phyloP scores from a whole-genome alignment of 2,329 filamentous ascomycete species.

The Fusarium vanettenii region DNA sequence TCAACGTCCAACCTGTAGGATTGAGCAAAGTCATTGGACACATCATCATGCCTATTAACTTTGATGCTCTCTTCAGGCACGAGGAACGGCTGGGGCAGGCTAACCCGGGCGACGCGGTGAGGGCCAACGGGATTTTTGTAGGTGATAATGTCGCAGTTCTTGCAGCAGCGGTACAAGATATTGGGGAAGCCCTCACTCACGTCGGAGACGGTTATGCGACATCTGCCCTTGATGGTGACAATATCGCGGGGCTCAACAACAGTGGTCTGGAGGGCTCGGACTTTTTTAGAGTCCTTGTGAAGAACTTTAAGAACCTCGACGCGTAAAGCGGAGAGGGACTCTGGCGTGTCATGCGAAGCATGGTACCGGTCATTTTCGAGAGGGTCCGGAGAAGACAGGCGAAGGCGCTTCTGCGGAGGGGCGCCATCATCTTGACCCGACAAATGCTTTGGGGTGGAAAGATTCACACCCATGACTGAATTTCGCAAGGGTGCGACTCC shows the following conservation, averaged over 20 bases:
- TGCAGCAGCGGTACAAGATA: conserved; percentile 65
- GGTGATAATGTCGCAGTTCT: conserved; percentile 64
- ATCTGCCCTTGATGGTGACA: conserved; percentile 49
- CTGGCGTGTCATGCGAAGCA: conserved; percentile 44
- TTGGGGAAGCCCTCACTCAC: conserved; percentile 50
- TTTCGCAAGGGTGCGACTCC: conserved; percentile 58
- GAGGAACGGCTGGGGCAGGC: conserved; percentile 61
- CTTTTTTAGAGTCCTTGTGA: conserved; percentile 59
- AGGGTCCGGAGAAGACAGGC: conserved; percentile 55
- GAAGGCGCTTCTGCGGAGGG: conserved; percentile 63
- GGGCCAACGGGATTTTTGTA: conserved; percentile 61
- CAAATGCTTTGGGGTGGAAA: conserved; percentile 46
- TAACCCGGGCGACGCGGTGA: conserved; percentile 60
- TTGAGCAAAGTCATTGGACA: conserved; percentile 60
- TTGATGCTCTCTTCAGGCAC: conserved; percentile 64
- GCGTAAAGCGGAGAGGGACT: conserved; percentile 57
- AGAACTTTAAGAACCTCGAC: conserved; percentile 65
- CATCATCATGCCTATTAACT: conserved; percentile 60
- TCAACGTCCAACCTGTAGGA: conserved; percentile 64
- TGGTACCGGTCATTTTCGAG: conserved; percentile 49
- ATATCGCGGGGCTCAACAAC: conserved; percentile 47
- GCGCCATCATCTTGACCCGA: conserved; percentile 50
- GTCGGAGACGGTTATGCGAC: conserved; percentile 53
- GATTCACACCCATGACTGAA: conserved; percentile 53
- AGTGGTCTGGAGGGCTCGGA: conserved; percentile 44